Evolutionary conservation across 495 filamentous ascomycete species (phyloP).

Genomic region (Neurospora sp.): DNA sequence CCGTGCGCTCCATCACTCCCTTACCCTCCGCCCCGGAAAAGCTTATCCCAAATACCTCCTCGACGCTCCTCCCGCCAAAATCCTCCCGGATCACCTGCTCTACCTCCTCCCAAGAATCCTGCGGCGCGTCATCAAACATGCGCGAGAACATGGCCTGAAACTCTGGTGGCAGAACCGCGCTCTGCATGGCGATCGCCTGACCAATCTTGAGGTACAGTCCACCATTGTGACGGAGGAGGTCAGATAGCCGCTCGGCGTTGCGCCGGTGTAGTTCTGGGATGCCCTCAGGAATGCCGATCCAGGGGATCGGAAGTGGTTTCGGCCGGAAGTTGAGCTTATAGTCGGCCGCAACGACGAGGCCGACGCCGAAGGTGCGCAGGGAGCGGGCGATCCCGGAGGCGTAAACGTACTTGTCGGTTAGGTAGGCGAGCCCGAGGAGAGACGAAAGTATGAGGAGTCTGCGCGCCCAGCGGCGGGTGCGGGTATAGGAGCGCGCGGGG

Average conservation of each 20-base stretch:
- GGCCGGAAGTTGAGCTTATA: conserved; percentile 95
- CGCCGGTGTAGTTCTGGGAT: conserved; percentile 67
- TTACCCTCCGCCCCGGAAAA: conserved; percentile 52
- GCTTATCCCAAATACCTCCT: conserved; percentile 83
- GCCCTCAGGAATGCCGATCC: conserved; percentile 45
- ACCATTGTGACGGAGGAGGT: conserved; percentile 74
- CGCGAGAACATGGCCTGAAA: conserved; percentile 90
- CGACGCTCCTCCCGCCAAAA: conserved; percentile 65
- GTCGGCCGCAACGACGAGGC: conserved; percentile 74
- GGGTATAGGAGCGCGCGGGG: conserved; percentile 54
- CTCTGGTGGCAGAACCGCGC: conserved; percentile 80
- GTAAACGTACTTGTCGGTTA: conserved; percentile 62
- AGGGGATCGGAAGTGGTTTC: conserved; percentile 49
- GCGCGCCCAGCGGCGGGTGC: conserved; percentile 63
- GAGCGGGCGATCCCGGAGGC: conserved; percentile 69
- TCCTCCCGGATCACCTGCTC: conserved; percentile 81
- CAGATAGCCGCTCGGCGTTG: conserved; percentile 70
- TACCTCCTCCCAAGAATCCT: conserved; percentile 84
- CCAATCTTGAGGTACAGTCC: conserved; percentile 96
- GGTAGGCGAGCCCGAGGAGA: conserved; percentile 49
- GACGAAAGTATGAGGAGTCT: conserved; percentile 56
- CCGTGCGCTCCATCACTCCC: conserved; percentile 82
- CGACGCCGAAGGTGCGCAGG: conserved; percentile 68
- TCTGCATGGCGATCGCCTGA: conserved; percentile 97
- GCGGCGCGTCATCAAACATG: conserved; percentile 97